Evolutionary conservation across 106 monocot genomes (phyloP).

Genomic region (Posidonia australis): DNA sequence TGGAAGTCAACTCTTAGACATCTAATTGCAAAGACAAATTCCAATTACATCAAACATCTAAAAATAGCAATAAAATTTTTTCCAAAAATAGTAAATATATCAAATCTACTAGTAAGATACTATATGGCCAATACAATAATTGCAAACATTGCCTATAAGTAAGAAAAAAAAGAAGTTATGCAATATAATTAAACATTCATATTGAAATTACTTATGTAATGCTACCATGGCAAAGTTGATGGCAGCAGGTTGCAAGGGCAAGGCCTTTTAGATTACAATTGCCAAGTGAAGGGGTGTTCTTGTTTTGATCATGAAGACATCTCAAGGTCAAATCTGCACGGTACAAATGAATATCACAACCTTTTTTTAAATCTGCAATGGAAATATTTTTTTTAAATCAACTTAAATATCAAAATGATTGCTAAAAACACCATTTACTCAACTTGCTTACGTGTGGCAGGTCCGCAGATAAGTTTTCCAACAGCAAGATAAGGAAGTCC

Average conservation of each 20-base stretch:
- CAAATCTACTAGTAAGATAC: too few species aligned
- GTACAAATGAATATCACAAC: background rate
- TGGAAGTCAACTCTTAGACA: too few species aligned
- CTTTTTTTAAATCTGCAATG: background rate
- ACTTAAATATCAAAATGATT: background rate
- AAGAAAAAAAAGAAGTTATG: background rate
- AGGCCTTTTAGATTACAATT: constrained; percentile 46
- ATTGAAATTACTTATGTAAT: constrained; percentile 60
- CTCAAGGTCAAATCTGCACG: constrained; percentile 78
- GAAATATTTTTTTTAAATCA: background rate
- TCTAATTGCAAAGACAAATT: too few species aligned
- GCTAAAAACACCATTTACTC: background rate
- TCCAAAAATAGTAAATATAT: too few species aligned
- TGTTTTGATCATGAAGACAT: constrained; percentile 32
- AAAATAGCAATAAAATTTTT: too few species aligned
- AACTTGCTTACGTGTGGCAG: constrained; percentile 49
- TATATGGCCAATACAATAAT: too few species aligned
- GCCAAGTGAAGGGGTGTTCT: constrained; percentile 1
- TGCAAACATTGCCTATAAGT: background rate
- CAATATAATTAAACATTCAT: background rate
- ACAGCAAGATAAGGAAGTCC: constrained; percentile 57
- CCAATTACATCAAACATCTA: too few species aligned
- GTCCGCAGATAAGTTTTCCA: constrained; percentile 94
- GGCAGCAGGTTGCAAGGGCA: constrained; percentile 92
- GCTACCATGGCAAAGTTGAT: constrained; percentile 98